Evolutionary conservation across 2,329 filamentous ascomycete species (phyloP).

Genomic region (Shiraia sp.): DNA sequence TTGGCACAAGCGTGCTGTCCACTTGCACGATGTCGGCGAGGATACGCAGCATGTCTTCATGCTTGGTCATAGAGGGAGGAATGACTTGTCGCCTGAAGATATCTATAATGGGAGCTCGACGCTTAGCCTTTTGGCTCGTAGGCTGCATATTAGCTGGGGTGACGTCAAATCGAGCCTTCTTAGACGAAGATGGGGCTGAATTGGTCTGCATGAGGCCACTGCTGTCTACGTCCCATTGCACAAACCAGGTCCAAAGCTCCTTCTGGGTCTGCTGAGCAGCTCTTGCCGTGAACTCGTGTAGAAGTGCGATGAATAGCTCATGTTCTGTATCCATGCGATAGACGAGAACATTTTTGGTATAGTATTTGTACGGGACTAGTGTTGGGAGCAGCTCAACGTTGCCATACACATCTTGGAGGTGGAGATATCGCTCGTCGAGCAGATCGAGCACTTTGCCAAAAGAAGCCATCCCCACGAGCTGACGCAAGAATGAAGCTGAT

Average conservation of each 20-base stretch:
- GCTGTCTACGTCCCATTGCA: constrained; percentile 36
- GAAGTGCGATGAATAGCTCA: constrained; percentile 27
- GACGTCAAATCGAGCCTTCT: constrained; percentile 27
- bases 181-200: constrained; percentile 14
- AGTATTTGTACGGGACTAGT: constrained; percentile 37
- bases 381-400: constrained; percentile 34
- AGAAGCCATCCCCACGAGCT: constrained; percentile 29
- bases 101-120: constrained; percentile 13
- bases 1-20: constrained; percentile 31
- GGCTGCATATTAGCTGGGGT: background rate
- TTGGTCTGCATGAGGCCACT: constrained; percentile 1
- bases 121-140: constrained; percentile 3
- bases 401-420: constrained; percentile 36
- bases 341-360: constrained; percentile 23
- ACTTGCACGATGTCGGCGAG: constrained; percentile 39
- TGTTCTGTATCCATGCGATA: constrained; percentile 34
- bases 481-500: too few relatives aligned
- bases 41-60: constrained; percentile 34
- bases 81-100: constrained; percentile 23
- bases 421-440: constrained; percentile 36
- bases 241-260: constrained; percentile 39
- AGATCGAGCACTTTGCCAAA: constrained; percentile 35
- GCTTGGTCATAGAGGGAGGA: constrained; percentile 25
- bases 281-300: constrained; percentile 36
- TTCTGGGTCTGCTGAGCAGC: constrained; percentile 16